phyloP scores from a whole-genome alignment of 139 green algal species.

The Micractinium conductrix region DNA sequence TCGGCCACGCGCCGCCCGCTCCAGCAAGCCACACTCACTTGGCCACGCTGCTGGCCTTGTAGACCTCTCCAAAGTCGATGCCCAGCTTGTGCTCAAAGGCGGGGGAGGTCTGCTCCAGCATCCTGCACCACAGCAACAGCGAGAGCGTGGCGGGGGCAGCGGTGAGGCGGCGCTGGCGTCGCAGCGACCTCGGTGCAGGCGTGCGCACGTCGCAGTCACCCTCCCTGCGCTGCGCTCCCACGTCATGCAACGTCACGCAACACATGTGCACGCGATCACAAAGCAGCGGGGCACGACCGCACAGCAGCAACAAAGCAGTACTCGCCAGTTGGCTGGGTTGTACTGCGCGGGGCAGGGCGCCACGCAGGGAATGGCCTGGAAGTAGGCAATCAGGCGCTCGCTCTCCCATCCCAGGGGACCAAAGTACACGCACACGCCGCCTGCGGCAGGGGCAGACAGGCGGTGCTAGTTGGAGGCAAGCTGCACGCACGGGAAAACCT shows the following conservation, averaged over 20 bases:
- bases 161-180: background rate
- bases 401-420: constrained; percentile 51
- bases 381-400: constrained; percentile 56
- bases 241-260: too few species aligned
- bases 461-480: too few species aligned
- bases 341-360: background rate
- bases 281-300: background rate
- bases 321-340: constrained; percentile 18
- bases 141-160: background rate
- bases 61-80: constrained; percentile 51
- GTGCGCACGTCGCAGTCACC: too few species aligned
- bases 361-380: constrained; percentile 42
- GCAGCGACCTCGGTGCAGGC: too few species aligned
- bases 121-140: constrained; percentile 9
- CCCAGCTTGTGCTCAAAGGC: constrained; percentile 11
- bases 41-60: constrained; percentile 1
- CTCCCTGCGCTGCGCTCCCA: too few species aligned
- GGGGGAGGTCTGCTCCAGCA: constrained; percentile 52
- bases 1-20: too few species aligned
- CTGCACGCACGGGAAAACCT: too few species aligned
- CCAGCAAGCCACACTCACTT: too few species aligned
- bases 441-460: too few species aligned
- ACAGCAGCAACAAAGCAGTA: background rate
- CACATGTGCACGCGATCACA: too few species aligned
- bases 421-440: constrained; percentile 54